These are phyloP conservation scores for Melanogaster broomeanus DNA, from an alignment of 768 basidiomycete species.

Conservation along the genomic window DNA sequence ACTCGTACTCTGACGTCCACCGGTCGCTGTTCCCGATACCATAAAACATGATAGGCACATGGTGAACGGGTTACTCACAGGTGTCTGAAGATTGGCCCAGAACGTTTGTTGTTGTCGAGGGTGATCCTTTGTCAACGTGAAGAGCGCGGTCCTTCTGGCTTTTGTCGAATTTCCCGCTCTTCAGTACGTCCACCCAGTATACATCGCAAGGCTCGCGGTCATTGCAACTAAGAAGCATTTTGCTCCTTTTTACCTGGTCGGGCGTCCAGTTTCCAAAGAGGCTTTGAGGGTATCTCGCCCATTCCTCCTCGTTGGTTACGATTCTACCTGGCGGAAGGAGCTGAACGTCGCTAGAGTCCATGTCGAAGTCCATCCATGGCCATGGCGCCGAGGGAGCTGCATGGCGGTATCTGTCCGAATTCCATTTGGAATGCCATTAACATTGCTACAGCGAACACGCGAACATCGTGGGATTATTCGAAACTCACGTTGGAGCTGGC, in stretches of 20 bases:
- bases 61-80: slow-evolving; percentile 16
- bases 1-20: slow-evolving; percentile 31
- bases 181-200: slow-evolving; percentile 22
- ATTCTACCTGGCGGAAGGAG: not conserved
- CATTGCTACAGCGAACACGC: not conserved
- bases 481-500: slow-evolving; percentile 22
- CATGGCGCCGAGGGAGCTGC: slow-evolving; percentile 42
- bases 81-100: slow-evolving; percentile 30
- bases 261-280: slow-evolving; percentile 59
- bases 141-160: slow-evolving; percentile 1
- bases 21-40: slow-evolving; percentile 16
- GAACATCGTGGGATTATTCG: too few species aligned
- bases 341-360: slow-evolving; percentile 16
- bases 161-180: slow-evolving; percentile 17
- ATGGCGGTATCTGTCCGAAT: slow-evolving; percentile 36
- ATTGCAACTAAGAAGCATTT: slow-evolving; percentile 30
- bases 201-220: slow-evolving; percentile 14
- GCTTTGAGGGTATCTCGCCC: slow-evolving; percentile 49
- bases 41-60: not conserved
- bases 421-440: slow-evolving; percentile 22
- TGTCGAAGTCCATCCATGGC: slow-evolving; percentile 43
- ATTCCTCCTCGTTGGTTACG: slow-evolving; percentile 5
- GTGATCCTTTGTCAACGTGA: slow-evolving; percentile 16
- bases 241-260: slow-evolving; percentile 39
- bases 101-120: slow-evolving; percentile 11